Evolutionary conservation across 345 rosid species (phyloP).

Genomic region (Pugionium dolabratum): DNA sequence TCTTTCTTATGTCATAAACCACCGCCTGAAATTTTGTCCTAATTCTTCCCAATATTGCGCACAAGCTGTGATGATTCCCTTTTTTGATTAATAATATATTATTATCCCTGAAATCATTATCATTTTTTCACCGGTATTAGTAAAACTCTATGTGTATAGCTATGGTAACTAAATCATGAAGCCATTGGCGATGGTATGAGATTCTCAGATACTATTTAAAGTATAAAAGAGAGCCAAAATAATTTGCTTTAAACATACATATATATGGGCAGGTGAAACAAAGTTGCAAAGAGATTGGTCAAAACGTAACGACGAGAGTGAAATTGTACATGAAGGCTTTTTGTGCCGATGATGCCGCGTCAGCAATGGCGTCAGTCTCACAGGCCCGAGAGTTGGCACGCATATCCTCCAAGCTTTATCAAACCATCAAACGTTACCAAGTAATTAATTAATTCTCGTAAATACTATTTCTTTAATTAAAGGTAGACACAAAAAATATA

Average conservation of each 20-base stretch:
- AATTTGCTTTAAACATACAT: not conserved
- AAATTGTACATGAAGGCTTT: conserved; percentile 65
- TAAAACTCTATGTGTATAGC: not conserved
- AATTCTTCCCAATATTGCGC: conserved; percentile 35
- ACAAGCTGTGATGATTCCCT: conserved; percentile 38
- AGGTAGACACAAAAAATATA: no score
- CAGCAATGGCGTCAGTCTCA: conserved; percentile 54
- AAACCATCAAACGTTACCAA: conserved; percentile 55
- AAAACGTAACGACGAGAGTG: conserved; percentile 61
- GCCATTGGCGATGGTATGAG: conserved; percentile 24
- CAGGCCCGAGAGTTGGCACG: conserved; percentile 56
- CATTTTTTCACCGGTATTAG: not conserved
- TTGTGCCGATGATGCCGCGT: conserved; percentile 49
- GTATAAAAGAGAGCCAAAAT: not conserved
- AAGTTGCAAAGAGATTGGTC: conserved; percentile 50
- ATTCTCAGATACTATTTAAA: conserved; percentile 22
- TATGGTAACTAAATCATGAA: not conserved
- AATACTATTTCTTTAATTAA: not conserved
- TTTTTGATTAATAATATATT: conserved; percentile 1
- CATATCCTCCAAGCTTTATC: conserved; percentile 51
- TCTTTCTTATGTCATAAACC: conserved; percentile 32
- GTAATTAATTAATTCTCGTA: conserved; percentile 38
- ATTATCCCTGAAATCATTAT: not conserved
- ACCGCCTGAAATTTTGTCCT: conserved; percentile 29
- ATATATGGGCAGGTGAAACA: conserved; percentile 54